These are phyloP conservation scores for Theileria sp. DNA, from an alignment of 169 alveolate genomes.

Conservation along the genomic window DNA sequence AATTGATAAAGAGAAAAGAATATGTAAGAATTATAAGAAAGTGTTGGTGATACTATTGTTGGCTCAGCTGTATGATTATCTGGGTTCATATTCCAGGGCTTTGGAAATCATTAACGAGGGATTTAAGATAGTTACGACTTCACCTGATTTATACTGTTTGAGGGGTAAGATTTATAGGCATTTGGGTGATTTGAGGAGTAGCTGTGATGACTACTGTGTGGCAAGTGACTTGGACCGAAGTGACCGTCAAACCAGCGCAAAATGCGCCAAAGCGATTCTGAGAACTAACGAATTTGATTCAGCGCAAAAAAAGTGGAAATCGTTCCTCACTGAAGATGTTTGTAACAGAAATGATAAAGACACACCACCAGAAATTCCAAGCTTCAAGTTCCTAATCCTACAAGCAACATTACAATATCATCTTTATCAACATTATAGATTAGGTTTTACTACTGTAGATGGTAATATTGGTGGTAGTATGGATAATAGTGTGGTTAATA, in stretches of 20 bases:
- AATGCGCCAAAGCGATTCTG: slow-evolving; percentile 42
- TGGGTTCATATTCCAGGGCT: slow-evolving; percentile 25
- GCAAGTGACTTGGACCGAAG: slow-evolving; percentile 49
- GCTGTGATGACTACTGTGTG: slow-evolving; percentile 30
- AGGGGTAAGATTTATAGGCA: slow-evolving; percentile 43
- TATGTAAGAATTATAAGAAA: background rate
- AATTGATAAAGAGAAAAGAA: background rate
- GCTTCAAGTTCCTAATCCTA: slow-evolving; percentile 37
- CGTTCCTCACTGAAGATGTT: slow-evolving; percentile 36
- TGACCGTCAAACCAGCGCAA: slow-evolving; percentile 55
- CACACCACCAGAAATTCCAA: slow-evolving; percentile 36
- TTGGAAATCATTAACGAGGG: slow-evolving; percentile 17
- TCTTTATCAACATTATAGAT: too few relatives aligned
- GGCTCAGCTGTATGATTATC: slow-evolving; percentile 33
- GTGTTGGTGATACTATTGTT: background rate
- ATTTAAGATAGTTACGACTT: slow-evolving; percentile 17
- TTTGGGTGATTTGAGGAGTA: slow-evolving; percentile 23
- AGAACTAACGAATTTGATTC: slow-evolving; percentile 15
- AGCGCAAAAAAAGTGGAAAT: slow-evolving; percentile 27
- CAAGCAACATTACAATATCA: slow-evolving; percentile 5
- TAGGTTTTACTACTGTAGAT: too few relatives aligned
- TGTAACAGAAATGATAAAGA: slow-evolving; percentile 1
- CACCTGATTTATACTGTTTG: slow-evolving; percentile 22
- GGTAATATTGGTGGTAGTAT: too few relatives aligned
- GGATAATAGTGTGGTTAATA: too few relatives aligned